Base-by-base conservation (phyloP, 768 basidiomycete genomes). In the Clitopilus passeckerianus region DNA sequence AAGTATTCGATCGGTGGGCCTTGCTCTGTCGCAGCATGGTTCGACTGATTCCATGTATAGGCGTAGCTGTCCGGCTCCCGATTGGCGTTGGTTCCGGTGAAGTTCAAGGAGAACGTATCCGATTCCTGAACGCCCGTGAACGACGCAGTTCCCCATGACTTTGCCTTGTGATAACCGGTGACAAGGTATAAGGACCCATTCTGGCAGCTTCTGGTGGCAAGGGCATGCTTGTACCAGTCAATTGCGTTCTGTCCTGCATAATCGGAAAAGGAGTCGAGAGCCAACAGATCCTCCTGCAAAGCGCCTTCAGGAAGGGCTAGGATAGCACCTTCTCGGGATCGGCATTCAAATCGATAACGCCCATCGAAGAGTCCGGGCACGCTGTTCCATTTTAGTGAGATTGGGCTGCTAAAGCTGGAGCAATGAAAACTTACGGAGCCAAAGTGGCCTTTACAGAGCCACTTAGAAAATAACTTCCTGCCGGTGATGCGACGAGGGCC, bases 121-220 rank as follows among this genome's bases (percentile, higher is more conserved):
- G 46, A 22, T 50, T 3, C 54, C 16, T 53, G 37, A 30, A 30
- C 24, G 16, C 20, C 34, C 18, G 37, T 20, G 16, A 59, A 59
- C 15, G 58, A 24, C 6, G 58, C 53, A 16, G 54, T 54, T 15
- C 58, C 58, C 58, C 58, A 59, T 34, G 37, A 18, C 34, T 20
- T 35, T 4, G 18, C 53, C n/a, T 59, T 59, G n/a, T 54, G 20
- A 16, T 41, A 34, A 2, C 50, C 53, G 1, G 58, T 59, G n/a
- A 59, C 53, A 10, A 59, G 23, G 41, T 54, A 59, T 8, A 59
- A 52, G 18, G 50, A 54, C 35, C 58, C 53, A n/a, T 59, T 53
- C 6, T 23, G 35, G 18, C 37, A 15, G 2, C 59, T 53, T 12
- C 18, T 14, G 16, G 43, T 27, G 34, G 53, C 34, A 18, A 2